A percentile compares a stretch with the other conserved stretches of the same genome.
Conservation (phyloP, 2,329 filamentous ascomycete genomes). For the Aspergillus brunneoviolaceus region DNA sequence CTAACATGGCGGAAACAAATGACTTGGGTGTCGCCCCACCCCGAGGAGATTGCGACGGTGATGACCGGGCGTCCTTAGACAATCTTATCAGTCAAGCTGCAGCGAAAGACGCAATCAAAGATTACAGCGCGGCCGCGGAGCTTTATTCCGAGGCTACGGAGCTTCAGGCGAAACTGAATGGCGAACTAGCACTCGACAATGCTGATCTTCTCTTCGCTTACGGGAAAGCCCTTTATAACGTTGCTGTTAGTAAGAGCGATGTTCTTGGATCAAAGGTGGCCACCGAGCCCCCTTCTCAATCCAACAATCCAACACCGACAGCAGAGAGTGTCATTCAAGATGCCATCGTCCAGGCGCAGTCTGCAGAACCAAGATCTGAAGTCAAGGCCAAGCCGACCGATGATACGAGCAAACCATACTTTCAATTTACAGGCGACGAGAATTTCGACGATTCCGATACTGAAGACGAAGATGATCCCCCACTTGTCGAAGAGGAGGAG, state of each 20-base stretch:
- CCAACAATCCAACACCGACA: slow-evolving; percentile 43
- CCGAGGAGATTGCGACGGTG: slow-evolving; percentile 22
- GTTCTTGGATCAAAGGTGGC: slow-evolving; percentile 82
- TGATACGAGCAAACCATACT: slow-evolving; percentile 61
- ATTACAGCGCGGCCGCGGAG: slow-evolving; percentile 82
- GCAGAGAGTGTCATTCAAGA: slow-evolving; percentile 24
- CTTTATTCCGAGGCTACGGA: slow-evolving; percentile 85
- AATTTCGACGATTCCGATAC: slow-evolving; percentile 80
- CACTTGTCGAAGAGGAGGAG: slow-evolving; percentile 59
- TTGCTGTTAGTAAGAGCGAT: slow-evolving; percentile 91
- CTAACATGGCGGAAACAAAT: not conserved
- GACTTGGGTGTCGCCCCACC: not conserved
- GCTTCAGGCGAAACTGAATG: slow-evolving; percentile 86
- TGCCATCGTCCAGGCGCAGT: slow-evolving; percentile 25
- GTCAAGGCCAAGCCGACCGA: slow-evolving; percentile 17
- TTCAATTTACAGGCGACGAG: slow-evolving; percentile 92
- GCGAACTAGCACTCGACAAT: slow-evolving; percentile 86
- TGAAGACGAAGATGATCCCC: slow-evolving; percentile 48
- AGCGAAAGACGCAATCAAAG: slow-evolving; percentile 83
- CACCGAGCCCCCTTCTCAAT: slow-evolving; percentile 56
- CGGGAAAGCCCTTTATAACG: slow-evolving; percentile 88
- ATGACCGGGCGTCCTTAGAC: slow-evolving; percentile 64
- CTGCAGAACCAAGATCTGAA: slow-evolving; percentile 16
- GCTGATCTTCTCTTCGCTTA: slow-evolving; percentile 94
- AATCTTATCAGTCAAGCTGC: slow-evolving; percentile 79